Conservation (phyloP, 805 yeast species). For the Torulaspora gathmanii region DNA sequence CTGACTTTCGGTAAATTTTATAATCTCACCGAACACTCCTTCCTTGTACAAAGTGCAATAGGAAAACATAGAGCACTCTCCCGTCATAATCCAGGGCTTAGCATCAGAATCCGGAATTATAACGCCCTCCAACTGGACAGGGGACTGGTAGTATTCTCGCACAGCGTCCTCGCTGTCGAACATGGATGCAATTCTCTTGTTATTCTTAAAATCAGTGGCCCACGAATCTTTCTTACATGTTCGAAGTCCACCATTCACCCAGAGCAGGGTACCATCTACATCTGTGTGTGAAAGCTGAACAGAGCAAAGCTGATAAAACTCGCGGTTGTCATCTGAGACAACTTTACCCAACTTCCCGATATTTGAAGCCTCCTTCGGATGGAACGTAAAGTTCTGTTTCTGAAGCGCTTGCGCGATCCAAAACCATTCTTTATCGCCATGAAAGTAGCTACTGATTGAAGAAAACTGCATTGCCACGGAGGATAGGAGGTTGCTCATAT, state of each 20-base stretch:
- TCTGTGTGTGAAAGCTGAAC: conserved; percentile 32
- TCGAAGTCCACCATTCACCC: conserved; percentile 35
- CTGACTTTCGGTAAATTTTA: conserved; percentile 5
- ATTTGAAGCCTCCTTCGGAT: conserved; percentile 26
- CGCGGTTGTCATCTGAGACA: conserved; percentile 1
- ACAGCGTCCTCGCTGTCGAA: conserved; percentile 10
- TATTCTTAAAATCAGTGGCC: conserved; percentile 9
- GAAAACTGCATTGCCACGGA: conserved; percentile 20
- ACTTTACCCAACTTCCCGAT: conserved; percentile 19
- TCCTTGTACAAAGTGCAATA: conserved; percentile 8
- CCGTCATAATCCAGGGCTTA: conserved; percentile 7
- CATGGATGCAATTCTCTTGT: conserved; percentile 4
- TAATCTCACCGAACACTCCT: conserved; percentile 9
- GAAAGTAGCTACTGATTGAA: conserved; percentile 18
- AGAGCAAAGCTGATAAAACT: conserved; percentile 23
- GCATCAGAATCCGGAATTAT: conserved; percentile 9
- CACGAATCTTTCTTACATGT: conserved; percentile 26
- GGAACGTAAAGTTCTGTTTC: conserved; percentile 22
- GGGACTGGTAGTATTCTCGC: conserved; percentile 10
- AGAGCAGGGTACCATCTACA: conserved; percentile 21
- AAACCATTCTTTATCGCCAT: conserved; percentile 33
- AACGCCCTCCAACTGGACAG: conserved; percentile 12
- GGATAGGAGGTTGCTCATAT: conserved; percentile 24
- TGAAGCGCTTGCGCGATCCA: conserved; percentile 34
- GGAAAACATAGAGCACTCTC: conserved; percentile 8